Evolutionary conservation across 1,284 basidiomycete genomes (phyloP).

Genomic region (Athelia sp.): DNA sequence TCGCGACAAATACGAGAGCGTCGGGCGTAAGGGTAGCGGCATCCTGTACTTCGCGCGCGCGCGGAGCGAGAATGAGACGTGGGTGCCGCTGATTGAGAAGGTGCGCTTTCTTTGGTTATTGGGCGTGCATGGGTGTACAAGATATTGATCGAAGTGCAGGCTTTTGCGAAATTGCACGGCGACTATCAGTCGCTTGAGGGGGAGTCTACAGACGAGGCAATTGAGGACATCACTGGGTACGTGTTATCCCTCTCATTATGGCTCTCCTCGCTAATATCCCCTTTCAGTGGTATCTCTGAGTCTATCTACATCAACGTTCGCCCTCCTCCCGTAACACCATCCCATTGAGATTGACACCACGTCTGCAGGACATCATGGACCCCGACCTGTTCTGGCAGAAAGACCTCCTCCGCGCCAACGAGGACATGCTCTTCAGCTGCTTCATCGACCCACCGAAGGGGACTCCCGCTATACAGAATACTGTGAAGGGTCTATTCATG

Average conservation of each 20-base stretch:
- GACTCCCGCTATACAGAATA: background rate
- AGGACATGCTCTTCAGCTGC: background rate
- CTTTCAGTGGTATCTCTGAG: conserved; percentile 16
- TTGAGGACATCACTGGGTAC: conserved; percentile 17
- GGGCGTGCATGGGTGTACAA: background rate
- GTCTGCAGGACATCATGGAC: conserved; percentile 1
- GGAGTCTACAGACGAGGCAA: background rate
- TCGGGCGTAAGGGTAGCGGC: conserved; percentile 21
- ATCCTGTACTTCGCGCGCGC: conserved; percentile 22
- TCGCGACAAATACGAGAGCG: conserved; percentile 18
- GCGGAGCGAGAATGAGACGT: conserved; percentile 21
- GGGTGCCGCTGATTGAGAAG: conserved; percentile 13
- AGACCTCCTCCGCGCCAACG: background rate
- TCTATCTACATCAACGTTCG: background rate
- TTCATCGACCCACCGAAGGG: background rate
- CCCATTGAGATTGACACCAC: background rate
- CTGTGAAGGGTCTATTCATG: background rate
- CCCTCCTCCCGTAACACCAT: background rate
- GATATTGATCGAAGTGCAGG: conserved; percentile 46
- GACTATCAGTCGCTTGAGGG: background rate
- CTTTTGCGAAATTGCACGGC: background rate
- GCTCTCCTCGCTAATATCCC: background rate
- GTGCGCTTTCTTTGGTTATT: background rate
- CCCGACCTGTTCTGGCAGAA: background rate
- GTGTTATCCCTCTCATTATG: conserved; percentile 3